These are phyloP conservation scores for Fusarium mundagurra DNA, from an alignment of 2,329 filamentous ascomycete species.

Conservation along the genomic window DNA sequence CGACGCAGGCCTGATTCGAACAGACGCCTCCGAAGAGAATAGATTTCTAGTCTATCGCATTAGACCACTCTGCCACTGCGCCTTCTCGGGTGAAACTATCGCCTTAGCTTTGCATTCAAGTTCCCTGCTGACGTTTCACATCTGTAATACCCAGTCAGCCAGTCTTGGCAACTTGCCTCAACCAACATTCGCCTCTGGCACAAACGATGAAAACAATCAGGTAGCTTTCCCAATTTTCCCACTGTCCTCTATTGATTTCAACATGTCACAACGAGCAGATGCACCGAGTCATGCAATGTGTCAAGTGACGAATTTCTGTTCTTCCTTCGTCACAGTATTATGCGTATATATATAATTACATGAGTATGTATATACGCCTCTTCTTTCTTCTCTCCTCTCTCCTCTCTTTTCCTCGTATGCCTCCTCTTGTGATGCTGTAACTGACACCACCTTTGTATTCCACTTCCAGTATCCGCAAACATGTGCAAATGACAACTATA, in stretches of 20 bases:
- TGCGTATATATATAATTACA: conserved; percentile 36
- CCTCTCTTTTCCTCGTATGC: neutral
- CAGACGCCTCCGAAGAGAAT: conserved; percentile 33
- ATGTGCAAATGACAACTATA: neutral
- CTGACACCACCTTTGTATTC: neutral
- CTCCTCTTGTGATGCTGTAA: conserved; percentile 3
- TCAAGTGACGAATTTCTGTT: conserved; percentile 20
- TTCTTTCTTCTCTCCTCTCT: neutral
- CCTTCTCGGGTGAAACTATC: neutral
- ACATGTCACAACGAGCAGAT: neutral
- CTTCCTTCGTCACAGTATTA: conserved; percentile 32
- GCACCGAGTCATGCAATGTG: neutral
- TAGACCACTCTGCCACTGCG: conserved; percentile 35
- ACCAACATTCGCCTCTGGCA: no score
- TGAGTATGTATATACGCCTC: conserved; percentile 32
- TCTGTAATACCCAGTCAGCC: neutral
- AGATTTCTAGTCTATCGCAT: conserved; percentile 36
- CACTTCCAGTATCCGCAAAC: neutral
- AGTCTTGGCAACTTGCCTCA: neutral
- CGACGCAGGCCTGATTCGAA: conserved; percentile 34
- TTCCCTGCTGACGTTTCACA: accelerated
- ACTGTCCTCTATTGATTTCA: neutral
- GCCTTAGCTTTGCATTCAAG: accelerated
- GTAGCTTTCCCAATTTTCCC: neutral
- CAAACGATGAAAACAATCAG: neutral